These are phyloP conservation scores for Apiospora marii DNA, from an alignment of 2,329 filamentous ascomycete genomes.

Conservation along the genomic window DNA sequence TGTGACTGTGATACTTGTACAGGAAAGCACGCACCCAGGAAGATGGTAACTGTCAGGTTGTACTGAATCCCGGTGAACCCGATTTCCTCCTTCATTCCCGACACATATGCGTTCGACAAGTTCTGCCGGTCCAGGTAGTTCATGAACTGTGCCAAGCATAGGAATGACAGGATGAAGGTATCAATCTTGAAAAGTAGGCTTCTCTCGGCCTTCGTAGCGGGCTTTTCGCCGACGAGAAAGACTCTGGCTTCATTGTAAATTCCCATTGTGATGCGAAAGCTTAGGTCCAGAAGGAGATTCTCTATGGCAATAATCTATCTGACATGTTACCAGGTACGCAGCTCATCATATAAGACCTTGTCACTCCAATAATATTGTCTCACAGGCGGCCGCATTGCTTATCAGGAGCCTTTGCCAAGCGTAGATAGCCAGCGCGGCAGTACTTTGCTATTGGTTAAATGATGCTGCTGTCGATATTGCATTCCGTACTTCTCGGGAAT, in stretches of 20 bases:
- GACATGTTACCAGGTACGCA: not conserved
- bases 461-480: too few species aligned
- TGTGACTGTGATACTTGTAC: too few species aligned
- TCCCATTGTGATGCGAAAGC: not conserved
- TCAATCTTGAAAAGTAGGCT: conserved; percentile 65
- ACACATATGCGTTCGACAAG: conserved; percentile 53
- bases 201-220: conserved; percentile 41
- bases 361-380: not conserved
- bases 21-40: conserved; percentile 49
- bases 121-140: conserved; percentile 62
- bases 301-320: not conserved
- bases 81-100: conserved; percentile 55
- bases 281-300: not conserved
- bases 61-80: conserved; percentile 56
- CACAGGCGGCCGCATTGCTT: not conserved
- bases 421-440: not conserved
- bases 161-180: conserved; percentile 71
- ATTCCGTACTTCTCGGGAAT: not conserved
- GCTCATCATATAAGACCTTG: not conserved
- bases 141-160: conserved; percentile 64
- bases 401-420: not conserved
- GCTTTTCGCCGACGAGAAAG: conserved; percentile 24
- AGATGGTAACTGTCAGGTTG: conserved; percentile 61
- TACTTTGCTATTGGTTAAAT: not conserved
- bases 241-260: conserved; percentile 19